Evolutionary conservation across 768 basidiomycete genomes (phyloP).

Genomic region (Russula griseocarnosa): DNA sequence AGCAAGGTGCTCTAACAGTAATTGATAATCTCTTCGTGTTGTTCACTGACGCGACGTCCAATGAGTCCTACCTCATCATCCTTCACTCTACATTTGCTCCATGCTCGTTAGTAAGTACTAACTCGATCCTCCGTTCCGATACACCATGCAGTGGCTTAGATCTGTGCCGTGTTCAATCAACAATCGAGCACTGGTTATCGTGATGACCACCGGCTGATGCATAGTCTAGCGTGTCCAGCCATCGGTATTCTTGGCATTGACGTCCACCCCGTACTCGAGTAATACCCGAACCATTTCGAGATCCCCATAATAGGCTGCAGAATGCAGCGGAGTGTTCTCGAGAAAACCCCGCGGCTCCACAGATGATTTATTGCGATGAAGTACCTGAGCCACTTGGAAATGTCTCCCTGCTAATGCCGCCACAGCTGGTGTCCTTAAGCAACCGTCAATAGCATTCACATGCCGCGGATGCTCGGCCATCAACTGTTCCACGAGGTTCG

Average conservation of each 20-base stretch:
- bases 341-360: neutral
- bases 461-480: too few species aligned
- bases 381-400: too few species aligned
- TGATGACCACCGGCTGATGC: neutral
- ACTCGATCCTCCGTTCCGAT: neutral
- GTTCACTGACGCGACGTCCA: neutral
- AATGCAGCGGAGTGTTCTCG: too few species aligned
- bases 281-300: neutral
- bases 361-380: neutral
- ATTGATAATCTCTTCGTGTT: neutral
- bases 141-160: neutral
- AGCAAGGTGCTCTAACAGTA: neutral
- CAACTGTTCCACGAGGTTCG: too few species aligned
- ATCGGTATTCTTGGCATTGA: neutral
- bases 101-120: neutral
- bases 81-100: neutral
- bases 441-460: too few species aligned
- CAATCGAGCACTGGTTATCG: neutral
- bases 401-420: too few species aligned
- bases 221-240: too few species aligned
- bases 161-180: neutral
- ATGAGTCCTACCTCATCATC: neutral
- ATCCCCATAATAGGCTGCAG: too few species aligned
- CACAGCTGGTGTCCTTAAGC: too few species aligned
- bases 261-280: neutral